These are phyloP conservation scores for Aspergillus pseudonomiae DNA, from an alignment of 2,329 filamentous ascomycete genomes.

Conservation along the genomic window DNA sequence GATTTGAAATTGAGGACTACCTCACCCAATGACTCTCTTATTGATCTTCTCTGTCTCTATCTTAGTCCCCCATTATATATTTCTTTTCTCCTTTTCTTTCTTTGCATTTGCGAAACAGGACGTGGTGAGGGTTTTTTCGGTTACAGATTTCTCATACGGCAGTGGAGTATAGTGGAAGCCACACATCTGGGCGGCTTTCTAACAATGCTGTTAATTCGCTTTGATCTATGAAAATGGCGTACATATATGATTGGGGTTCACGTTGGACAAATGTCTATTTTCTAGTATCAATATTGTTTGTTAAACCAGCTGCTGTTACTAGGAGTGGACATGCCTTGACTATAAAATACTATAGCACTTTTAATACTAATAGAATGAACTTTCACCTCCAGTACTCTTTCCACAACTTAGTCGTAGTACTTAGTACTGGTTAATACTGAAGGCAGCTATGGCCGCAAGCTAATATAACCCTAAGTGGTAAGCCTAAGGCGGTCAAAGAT, in stretches of 20 bases:
- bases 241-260: conserved; percentile 5
- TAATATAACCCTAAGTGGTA: not conserved
- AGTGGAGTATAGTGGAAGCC: not conserved
- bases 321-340: not conserved
- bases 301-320: not conserved
- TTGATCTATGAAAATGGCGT: not conserved
- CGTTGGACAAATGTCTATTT: not conserved
- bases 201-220: not conserved
- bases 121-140: conserved; percentile 2
- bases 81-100: not conserved
- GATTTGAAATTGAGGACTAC: conserved; percentile 85
- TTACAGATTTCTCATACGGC: conserved; percentile 1
- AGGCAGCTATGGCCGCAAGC: too few species aligned
- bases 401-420: not conserved
- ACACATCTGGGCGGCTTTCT: not conserved
- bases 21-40: conserved; percentile 39
- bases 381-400: not conserved
- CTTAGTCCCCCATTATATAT: conserved; percentile 1
- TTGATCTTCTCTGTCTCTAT: conserved; percentile 5
- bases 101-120: not conserved
- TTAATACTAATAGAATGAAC: conserved; percentile 1
- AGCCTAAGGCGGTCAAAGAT: not conserved
- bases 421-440: too few species aligned
- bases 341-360: not conserved
- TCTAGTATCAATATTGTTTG: not conserved